Conservation (phyloP, 306 rosid genomes). For the Trifolium repens region DNA sequence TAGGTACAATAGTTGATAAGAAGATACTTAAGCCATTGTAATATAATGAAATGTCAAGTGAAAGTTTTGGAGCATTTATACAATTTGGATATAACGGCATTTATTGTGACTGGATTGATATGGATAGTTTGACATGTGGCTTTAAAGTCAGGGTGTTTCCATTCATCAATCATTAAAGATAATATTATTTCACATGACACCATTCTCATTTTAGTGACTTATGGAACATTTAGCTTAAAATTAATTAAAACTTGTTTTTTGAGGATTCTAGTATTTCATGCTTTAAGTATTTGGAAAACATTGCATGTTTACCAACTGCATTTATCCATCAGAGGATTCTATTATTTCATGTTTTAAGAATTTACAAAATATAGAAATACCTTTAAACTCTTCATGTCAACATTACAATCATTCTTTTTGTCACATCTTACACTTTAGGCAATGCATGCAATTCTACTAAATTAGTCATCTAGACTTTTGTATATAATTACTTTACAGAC, state of each 20-base stretch:
- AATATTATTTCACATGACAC: background rate
- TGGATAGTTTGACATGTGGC: constrained; percentile 6
- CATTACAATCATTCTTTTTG: background rate
- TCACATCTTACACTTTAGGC: background rate
- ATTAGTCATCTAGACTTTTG: no score
- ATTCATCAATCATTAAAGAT: background rate
- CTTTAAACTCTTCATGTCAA: background rate
- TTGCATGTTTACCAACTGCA: background rate
- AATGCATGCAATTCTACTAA: no score
- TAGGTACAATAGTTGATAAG: background rate
- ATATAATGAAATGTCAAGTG: constrained; percentile 4
- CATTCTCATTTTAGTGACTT: constrained; percentile 12
- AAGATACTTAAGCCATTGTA: constrained; percentile 21
- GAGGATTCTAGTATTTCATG: constrained; percentile 10
- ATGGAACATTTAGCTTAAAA: background rate
- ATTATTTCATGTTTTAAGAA: background rate
- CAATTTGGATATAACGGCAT: constrained; percentile 16
- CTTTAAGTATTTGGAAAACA: constrained; percentile 17
- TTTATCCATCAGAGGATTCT: background rate
- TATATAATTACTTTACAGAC: no score
- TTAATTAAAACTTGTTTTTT: constrained; percentile 2
- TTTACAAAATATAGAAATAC: background rate
- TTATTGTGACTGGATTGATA: background rate
- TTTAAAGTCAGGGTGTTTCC: constrained; percentile 31
- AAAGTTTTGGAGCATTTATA: constrained; percentile 3